These are phyloP conservation scores for Corylus avellana DNA, from an alignment of 306 rosid genomes.

Conservation along the genomic window DNA sequence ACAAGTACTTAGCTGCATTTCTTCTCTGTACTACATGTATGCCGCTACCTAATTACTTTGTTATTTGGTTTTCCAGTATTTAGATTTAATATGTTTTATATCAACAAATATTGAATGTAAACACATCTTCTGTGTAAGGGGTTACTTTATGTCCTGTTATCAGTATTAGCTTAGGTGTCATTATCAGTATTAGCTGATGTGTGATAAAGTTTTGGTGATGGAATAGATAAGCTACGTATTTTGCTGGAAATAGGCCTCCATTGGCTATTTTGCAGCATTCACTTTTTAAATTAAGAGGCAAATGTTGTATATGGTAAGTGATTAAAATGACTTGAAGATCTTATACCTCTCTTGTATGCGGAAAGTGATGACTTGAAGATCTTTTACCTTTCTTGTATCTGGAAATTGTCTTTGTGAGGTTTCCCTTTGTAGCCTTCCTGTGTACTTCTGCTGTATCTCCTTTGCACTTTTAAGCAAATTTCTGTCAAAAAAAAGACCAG, in stretches of 20 bases:
- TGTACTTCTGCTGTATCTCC: not conserved
- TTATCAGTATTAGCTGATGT: not conserved
- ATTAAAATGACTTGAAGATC: conserved; percentile 4
- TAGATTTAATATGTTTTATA: not conserved
- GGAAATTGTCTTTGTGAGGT: not conserved
- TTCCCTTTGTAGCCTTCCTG: not conserved
- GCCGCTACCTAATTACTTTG: not conserved
- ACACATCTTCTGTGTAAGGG: not conserved
- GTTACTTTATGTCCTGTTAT: not conserved
- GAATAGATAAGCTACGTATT: not conserved
- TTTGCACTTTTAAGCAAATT: not conserved
- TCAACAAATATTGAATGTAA: not conserved
- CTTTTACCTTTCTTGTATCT: not conserved
- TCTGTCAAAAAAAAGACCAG: not conserved
- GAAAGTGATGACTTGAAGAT: not conserved
- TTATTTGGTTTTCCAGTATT: not conserved
- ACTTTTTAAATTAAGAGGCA: not conserved
- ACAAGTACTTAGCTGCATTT: not conserved
- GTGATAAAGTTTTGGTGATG: not conserved
- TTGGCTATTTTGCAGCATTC: not conserved
- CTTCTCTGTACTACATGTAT: not conserved
- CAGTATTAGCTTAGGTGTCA: too few species aligned
- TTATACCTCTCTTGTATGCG: not conserved
- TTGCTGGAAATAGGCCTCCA: not conserved
- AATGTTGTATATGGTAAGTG: not conserved